A percentile compares a stretch with the other conserved stretches of the same genome.
Evolutionary conservation across 208 protist genomes (phyloP).

Genomic region (Trypanosoma avium): DNA sequence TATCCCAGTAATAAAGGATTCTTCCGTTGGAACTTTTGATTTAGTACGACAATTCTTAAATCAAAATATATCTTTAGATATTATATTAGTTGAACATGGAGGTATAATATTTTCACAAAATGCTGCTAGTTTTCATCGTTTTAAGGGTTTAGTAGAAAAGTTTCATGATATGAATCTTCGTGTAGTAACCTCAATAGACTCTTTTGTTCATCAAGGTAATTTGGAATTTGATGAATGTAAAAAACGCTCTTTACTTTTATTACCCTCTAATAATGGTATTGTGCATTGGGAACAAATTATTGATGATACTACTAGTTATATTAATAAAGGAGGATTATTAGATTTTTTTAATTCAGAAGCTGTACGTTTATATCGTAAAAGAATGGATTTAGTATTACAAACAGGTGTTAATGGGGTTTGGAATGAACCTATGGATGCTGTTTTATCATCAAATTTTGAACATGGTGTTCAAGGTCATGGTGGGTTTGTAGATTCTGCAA

Average conservation of each 20-base stretch:
- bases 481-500: constrained; percentile 3
- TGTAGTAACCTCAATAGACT: not conserved
- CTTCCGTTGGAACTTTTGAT: not conserved
- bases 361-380: not conserved
- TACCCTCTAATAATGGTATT: not conserved
- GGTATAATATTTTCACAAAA: not conserved
- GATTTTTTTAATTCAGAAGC: constrained; percentile 1
- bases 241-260: not conserved
- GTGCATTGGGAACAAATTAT: not conserved
- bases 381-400: not conserved
- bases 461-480: not conserved
- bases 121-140: not conserved
- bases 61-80: not conserved
- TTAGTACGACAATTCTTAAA: not conserved
- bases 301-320: not conserved
- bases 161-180: not conserved
- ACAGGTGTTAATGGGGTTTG: constrained; percentile 1
- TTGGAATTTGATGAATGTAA: not conserved
- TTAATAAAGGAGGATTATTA: not conserved
- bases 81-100: not conserved
- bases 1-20: not conserved
- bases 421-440: constrained; percentile 1
- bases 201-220: not conserved
- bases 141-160: not conserved
- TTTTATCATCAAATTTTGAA: not conserved